Evolutionary conservation across 495 filamentous ascomycete species (phyloP).

Genomic region (Letharia columbiana): DNA sequence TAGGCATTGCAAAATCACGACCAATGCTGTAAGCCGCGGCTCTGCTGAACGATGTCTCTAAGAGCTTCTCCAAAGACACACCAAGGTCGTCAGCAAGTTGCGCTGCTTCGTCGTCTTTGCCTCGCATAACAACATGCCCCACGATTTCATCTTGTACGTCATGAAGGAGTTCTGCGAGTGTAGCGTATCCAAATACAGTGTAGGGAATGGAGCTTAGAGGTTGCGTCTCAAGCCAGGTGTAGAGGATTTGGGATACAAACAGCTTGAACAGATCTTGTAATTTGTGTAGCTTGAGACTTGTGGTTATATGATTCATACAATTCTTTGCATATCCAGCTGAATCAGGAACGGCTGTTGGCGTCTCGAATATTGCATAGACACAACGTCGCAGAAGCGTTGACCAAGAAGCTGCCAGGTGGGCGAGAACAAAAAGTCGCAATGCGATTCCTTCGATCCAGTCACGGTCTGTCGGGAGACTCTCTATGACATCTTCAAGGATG

Average conservation of each 20-base stretch:
- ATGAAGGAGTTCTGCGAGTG: constrained; percentile 56
- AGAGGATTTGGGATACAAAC: constrained; percentile 86
- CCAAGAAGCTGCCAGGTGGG: constrained; percentile 68
- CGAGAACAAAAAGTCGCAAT: constrained; percentile 65
- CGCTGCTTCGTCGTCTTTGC: constrained; percentile 51
- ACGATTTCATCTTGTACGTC: constrained; percentile 73
- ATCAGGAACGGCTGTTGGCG: constrained; percentile 55
- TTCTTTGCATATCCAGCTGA: constrained; percentile 60
- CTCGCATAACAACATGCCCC: constrained; percentile 78
- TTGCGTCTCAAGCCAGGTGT: constrained; percentile 72
- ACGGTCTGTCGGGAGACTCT: constrained; percentile 59
- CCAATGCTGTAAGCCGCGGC: constrained; percentile 77
- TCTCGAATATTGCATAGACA: constrained; percentile 90
- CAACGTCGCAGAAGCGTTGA: constrained; percentile 70
- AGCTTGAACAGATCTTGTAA: constrained; percentile 69
- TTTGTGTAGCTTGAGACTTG: constrained; percentile 50
- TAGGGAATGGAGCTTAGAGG: constrained; percentile 64
- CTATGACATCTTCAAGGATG: constrained; percentile 69
- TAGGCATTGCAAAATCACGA: constrained; percentile 59
- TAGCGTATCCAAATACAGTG: constrained; percentile 68
- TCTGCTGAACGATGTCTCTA: constrained; percentile 66
- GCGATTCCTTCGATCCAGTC: constrained; percentile 77
- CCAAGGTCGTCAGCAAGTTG: constrained; percentile 51
- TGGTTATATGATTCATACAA: constrained; percentile 59
- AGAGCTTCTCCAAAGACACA: constrained; percentile 44